Evolutionary conservation across 2,329 filamentous ascomycete genomes (phyloP), one percentile per base, ranked within the genome.

Genomic region (Reticulascus tulasneorum): DNA sequence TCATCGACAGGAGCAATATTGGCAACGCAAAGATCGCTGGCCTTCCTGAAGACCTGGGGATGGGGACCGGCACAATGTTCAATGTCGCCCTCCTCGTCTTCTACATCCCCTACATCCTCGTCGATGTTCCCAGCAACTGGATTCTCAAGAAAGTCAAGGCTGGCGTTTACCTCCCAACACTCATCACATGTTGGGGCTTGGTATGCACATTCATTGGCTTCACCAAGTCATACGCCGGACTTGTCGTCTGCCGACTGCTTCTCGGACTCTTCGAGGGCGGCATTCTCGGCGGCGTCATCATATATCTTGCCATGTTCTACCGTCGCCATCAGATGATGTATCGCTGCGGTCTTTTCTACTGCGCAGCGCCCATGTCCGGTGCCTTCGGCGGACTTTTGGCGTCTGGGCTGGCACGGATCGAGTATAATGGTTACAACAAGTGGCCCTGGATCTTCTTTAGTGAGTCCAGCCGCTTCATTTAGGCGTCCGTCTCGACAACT

Each of bases 51-150:
- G 45, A 50, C 30, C 38, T 53, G 22, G 41, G 68, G 20, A 75
- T 85, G 64, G 69, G 67, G 2, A 60, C 69, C 11, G 55, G 52
- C 24, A 69, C 77, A 45, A 75, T 68, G 51, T 86, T 83, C 56
- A 84, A 84, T 53, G 59, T 75, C 5, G 64, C 72, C 9, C 64
- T 77, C 7, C 51, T 56, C 9, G 69, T 86, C 39, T 86, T 87
- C 61, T 86, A 86, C 62, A 68, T 85, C 23, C 70, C 78, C 2
- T 86, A 86, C 52, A 65, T 80, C 2, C 62, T 82, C 11, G 81
- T 82, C 42, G 80, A 84, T 49, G 70, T 74, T 0, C 54, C 80
- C 16, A 83, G 79, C 22, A 85, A 85, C 50, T 61, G 82, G 34
- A 58, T 86, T 24, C 69, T 85, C 34, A 84, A 84, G 53, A 67